phyloP scores from a whole-genome alignment of 78 protist species.

The Bigelowiella natans region DNA sequence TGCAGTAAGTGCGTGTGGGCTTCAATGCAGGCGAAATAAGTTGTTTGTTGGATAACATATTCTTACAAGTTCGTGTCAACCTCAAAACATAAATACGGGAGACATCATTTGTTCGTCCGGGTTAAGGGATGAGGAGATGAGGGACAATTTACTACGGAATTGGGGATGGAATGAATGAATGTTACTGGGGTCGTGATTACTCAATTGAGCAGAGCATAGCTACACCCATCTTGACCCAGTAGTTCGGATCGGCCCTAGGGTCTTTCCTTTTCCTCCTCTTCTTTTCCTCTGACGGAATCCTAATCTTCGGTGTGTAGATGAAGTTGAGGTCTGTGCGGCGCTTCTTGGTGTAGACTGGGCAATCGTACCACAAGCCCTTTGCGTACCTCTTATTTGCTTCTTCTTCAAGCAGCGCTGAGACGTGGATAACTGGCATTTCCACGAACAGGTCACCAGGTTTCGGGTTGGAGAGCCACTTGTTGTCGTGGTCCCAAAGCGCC shows the following conservation, averaged over 20 bases:
- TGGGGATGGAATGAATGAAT: too few relatives aligned
- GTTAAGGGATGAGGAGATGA: too few relatives aligned
- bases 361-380: conserved; percentile 27
- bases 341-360: conserved; percentile 69
- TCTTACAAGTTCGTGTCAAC: too few relatives aligned
- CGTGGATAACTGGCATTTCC: conserved; percentile 55
- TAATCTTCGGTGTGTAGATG: conserved; percentile 47
- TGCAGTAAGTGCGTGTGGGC: too few relatives aligned
- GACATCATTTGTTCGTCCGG: too few relatives aligned
- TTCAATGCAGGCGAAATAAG: too few relatives aligned
- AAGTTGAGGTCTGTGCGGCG: conserved; percentile 50
- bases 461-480: conserved; percentile 38
- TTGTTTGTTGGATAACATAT: too few relatives aligned
- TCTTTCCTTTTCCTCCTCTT: neutral
- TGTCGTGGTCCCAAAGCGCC: conserved; percentile 55
- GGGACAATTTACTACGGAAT: too few relatives aligned
- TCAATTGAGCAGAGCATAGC: neutral
- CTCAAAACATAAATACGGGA: too few relatives aligned
- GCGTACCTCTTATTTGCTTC: neutral
- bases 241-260: neutral
- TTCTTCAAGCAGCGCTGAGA: conserved; percentile 19
- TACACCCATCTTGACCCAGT: neutral
- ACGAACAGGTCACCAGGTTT: conserved; percentile 46
- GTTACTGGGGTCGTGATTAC: too few relatives aligned
- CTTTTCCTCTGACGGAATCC: neutral